Conservation (phyloP, 306 rosid genomes). For the Prunus mira region DNA sequence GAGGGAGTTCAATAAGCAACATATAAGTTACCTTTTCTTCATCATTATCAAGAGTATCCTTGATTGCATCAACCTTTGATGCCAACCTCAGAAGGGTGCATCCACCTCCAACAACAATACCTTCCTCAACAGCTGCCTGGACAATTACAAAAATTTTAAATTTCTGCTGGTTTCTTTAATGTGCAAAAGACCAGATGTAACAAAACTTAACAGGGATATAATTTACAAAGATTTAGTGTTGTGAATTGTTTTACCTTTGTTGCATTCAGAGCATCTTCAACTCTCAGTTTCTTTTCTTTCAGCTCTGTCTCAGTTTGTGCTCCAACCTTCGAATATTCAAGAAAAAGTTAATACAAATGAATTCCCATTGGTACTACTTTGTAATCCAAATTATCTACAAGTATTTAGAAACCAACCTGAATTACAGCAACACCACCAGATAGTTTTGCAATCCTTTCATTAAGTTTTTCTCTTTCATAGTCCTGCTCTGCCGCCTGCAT, state of each 20-base stretch:
- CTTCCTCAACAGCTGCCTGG: conserved; percentile 99
- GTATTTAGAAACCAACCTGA: conserved; percentile 48
- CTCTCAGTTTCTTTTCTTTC: conserved; percentile 95
- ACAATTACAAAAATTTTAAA: neutral
- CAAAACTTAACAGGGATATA: neutral
- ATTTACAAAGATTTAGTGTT: neutral
- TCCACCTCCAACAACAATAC: conserved; percentile 99
- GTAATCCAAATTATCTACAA: neutral
- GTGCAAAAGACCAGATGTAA: neutral
- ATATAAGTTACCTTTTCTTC: conserved; percentile 75
- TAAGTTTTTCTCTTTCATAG: conserved; percentile 86
- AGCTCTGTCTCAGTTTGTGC: conserved; percentile 99
- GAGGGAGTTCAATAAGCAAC: neutral
- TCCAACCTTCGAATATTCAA: conserved; percentile 59
- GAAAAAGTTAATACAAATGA: neutral
- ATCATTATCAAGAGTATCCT: conserved; percentile 69
- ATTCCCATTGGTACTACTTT: neutral
- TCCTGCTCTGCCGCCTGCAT: conserved; percentile 92
- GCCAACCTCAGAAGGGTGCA: conserved; percentile 95
- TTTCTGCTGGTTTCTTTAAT: neutral
- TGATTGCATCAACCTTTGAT: conserved; percentile 87
- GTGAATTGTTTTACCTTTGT: conserved; percentile 59
- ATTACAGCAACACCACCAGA: conserved; percentile 99
- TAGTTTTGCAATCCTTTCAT: conserved; percentile 87
- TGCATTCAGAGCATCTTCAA: conserved; percentile 98